Percentiles rank a stretch among this genome's conserved stretches.
Conservation (phyloP, 2,329 filamentous ascomycete species). For the Neopestalotiopsis sp. region DNA sequence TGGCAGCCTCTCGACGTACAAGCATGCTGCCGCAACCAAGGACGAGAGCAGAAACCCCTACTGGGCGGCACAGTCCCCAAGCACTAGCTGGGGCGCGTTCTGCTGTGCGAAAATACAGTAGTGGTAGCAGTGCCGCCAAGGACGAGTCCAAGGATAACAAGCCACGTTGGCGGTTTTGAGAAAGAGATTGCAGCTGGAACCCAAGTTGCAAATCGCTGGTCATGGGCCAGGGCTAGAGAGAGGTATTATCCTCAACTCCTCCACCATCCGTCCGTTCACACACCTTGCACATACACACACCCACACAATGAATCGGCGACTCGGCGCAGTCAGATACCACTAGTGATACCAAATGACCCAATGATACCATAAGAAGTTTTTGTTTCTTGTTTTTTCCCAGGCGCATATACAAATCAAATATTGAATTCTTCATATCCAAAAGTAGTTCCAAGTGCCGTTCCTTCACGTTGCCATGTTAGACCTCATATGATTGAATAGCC, state of each 20-base stretch:
- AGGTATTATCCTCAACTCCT: background rate
- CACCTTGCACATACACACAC: background rate
- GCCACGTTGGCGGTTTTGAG: conserved; percentile 55
- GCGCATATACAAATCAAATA: background rate
- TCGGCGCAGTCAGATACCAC: conserved; percentile 1
- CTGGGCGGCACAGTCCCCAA: conserved; percentile 56
- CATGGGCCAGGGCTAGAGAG: background rate
- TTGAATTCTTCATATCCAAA: background rate
- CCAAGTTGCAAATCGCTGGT: background rate
- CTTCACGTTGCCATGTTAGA: too few species aligned
- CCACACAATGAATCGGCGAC: background rate
- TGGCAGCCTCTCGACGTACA: conserved; percentile 55
- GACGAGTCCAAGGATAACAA: conserved; percentile 46
- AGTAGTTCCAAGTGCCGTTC: too few species aligned
- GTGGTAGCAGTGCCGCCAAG: conserved; percentile 31
- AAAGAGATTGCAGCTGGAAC: background rate
- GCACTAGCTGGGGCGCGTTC: conserved; percentile 51
- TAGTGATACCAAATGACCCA: conserved; percentile 2
- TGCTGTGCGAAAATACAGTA: conserved; percentile 46
- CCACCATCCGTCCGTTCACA: background rate
- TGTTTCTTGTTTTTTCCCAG: background rate
- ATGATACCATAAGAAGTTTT: conserved; percentile 5
- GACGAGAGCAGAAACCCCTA: conserved; percentile 37
- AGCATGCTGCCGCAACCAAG: conserved; percentile 61
- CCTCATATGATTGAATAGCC: too few species aligned